Evolutionary conservation across 78 protist genomes (phyloP).

Genomic region (Pelomyxa schiedti): DNA sequence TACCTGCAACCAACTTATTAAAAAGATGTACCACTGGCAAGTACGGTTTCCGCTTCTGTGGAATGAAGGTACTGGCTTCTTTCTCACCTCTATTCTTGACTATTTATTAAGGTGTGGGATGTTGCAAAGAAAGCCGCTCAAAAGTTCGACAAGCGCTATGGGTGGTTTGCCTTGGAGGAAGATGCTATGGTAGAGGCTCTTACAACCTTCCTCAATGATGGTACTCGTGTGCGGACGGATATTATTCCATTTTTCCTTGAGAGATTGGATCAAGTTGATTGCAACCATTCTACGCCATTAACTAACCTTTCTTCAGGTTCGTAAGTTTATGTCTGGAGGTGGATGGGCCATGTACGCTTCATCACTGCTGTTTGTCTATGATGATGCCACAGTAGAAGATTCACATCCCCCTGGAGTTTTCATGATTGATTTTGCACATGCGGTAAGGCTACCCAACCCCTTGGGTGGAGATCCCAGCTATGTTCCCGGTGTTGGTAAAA

Average conservation of each 20-base stretch:
- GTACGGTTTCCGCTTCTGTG: background rate
- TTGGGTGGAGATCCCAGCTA: too few relatives aligned
- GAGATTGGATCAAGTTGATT: background rate
- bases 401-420: background rate
- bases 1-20: too few relatives aligned
- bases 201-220: background rate
- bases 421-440: background rate
- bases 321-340: background rate
- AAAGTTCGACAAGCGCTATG: background rate
- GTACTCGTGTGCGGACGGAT: background rate
- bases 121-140: background rate
- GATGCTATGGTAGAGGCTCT: background rate
- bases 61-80: too few relatives aligned
- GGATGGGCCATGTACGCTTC: background rate
- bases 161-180: background rate
- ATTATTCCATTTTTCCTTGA: background rate
- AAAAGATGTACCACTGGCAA: background rate
- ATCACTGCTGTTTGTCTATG: background rate
- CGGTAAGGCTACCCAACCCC: too few relatives aligned
- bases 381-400: background rate
- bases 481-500: too few relatives aligned
- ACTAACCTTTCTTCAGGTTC: background rate
- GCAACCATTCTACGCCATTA: background rate
- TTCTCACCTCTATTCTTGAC: too few relatives aligned
- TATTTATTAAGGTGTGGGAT: background rate